These are phyloP conservation scores for Pulveroboletus sp. DNA, from an alignment of 768 basidiomycete genomes.

Conservation along the genomic window DNA sequence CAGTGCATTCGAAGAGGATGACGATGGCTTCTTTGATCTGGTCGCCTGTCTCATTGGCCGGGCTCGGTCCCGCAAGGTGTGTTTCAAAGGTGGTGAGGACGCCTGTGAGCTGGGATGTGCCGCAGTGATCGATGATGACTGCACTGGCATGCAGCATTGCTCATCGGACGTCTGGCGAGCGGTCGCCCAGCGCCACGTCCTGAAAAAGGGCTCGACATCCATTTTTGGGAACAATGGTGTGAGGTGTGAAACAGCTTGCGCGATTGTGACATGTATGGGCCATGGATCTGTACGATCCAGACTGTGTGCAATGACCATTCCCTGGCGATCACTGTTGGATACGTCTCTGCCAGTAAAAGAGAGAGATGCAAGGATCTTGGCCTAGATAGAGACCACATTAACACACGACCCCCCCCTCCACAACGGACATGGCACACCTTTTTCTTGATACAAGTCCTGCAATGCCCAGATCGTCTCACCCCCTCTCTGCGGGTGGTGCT, in stretches of 20 bases:
- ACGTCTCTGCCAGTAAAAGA: too few relatives aligned
- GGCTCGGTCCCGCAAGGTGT: slow-evolving; percentile 54
- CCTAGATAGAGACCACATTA: slow-evolving; percentile 38
- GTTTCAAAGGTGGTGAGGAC: slow-evolving; percentile 83
- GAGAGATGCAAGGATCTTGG: slow-evolving; percentile 74
- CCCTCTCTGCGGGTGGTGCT: slow-evolving; percentile 63
- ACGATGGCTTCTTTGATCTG: too few relatives aligned
- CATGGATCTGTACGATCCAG: slow-evolving; percentile 90
- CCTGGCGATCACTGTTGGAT: too few relatives aligned
- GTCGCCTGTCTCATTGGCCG: slow-evolving; percentile 68
- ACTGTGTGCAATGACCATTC: slow-evolving; percentile 88
- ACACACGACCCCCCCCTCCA: not conserved
- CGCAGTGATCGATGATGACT: slow-evolving; percentile 79
- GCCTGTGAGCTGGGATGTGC: slow-evolving; percentile 62
- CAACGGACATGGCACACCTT: slow-evolving; percentile 47
- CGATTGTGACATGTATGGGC: slow-evolving; percentile 75
- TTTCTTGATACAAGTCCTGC: slow-evolving; percentile 75
- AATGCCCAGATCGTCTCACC: slow-evolving; percentile 49
- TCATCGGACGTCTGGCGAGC: slow-evolving; percentile 72
- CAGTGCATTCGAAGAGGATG: too few relatives aligned
- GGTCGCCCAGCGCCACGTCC: slow-evolving; percentile 88
- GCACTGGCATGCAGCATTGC: slow-evolving; percentile 88
- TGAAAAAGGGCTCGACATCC: slow-evolving; percentile 71
- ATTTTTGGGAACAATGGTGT: slow-evolving; percentile 62
- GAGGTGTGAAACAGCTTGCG: slow-evolving; percentile 61